Conservation (phyloP, 768 basidiomycete species). For the Naematelia encephala region DNA sequence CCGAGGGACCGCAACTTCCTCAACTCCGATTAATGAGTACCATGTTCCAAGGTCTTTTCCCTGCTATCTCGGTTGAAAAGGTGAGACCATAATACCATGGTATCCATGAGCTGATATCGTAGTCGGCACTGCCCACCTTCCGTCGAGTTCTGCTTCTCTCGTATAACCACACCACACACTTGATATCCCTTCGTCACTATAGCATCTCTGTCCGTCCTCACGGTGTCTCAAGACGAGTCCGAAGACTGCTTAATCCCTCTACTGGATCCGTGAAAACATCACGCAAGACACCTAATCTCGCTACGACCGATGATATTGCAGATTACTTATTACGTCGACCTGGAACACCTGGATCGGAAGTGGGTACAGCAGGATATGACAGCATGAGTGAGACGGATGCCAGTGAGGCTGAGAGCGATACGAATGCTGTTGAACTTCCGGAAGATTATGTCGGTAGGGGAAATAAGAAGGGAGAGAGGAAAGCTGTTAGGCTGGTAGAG, state of each 20-base stretch:
- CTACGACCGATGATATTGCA: conserved; percentile 88
- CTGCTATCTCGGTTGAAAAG: conserved; percentile 65
- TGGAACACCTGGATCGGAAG: conserved; percentile 77
- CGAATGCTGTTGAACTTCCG: conserved; percentile 66
- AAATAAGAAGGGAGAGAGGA: conserved; percentile 83
- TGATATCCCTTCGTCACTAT: conserved; percentile 90
- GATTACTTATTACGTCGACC: conserved; percentile 81
- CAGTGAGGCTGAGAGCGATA: conserved; percentile 61
- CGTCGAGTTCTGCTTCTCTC: conserved; percentile 90
- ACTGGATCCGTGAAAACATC: conserved; percentile 23
- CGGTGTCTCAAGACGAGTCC: conserved; percentile 86
- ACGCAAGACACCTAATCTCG: conserved; percentile 60
- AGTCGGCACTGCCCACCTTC: conserved; percentile 63
- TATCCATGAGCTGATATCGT: background rate
- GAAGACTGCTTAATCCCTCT: conserved; percentile 71
- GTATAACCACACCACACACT: conserved; percentile 79
- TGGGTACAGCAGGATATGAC: conserved; percentile 59
- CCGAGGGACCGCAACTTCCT: conserved; percentile 62
- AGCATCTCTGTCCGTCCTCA: conserved; percentile 92
- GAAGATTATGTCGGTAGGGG: conserved; percentile 93
- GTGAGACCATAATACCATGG: too few relatives aligned
- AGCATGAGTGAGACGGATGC: conserved; percentile 75
- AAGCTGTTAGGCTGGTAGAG: conserved; percentile 88
- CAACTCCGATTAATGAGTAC: conserved; percentile 91
- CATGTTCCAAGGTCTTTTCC: conserved; percentile 93